Base-by-base conservation (phyloP, 768 basidiomycete species). In the Lentinula detonsa region DNA sequence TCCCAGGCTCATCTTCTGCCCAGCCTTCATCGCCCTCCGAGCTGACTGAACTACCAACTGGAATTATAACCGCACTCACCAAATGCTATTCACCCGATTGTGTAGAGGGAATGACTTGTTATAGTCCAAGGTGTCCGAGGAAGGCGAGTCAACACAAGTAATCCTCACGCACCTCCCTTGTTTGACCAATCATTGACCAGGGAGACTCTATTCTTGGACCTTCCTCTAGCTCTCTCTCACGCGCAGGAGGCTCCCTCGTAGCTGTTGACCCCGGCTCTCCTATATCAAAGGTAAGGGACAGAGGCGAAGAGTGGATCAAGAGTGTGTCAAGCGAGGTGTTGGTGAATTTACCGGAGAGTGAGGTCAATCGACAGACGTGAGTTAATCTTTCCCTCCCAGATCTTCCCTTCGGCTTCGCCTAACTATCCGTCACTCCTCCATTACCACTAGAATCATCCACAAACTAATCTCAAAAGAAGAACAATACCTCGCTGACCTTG, bases 1-100 rank as follows among this genome's bases (percentile, higher is more conserved):
- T 28, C 3, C 28, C 28, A 28, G 28, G 28, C 28, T 28, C 28
- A 28, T 28, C 28, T 28, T 28, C 28, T 28, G 28, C 28, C 28
- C 28, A 28, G 28, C 28, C 28, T 28, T 28, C 28, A 28, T 28
- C 28, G 28, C 28, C 28, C 28, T 28, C 28, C 28, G 28, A 18
- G 35, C 13, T 43, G 4, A 86, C 86, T 67, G 85, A 83, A 66
- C 69, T 95, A 9, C 94, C 94, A 1, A 95, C 93, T 0, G 94
- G 91, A 2, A 90, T 99, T 4, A 83, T 95, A 65, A 96, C 94
- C 1, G 85, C 89, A 74, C 76, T 97, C 62, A 96, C 95, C 5
- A 83, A 86, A 65, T 99, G 97, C 71, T 98, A 96, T 73, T 86
- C 90, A 1, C 87, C 93, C 0, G 88, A 85, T 62, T 98, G 95